A percentile compares a stretch with the other conserved stretches of the same genome.
Conservation (phyloP, 495 filamentous ascomycete species). For the Podospora tetraspora region DNA sequence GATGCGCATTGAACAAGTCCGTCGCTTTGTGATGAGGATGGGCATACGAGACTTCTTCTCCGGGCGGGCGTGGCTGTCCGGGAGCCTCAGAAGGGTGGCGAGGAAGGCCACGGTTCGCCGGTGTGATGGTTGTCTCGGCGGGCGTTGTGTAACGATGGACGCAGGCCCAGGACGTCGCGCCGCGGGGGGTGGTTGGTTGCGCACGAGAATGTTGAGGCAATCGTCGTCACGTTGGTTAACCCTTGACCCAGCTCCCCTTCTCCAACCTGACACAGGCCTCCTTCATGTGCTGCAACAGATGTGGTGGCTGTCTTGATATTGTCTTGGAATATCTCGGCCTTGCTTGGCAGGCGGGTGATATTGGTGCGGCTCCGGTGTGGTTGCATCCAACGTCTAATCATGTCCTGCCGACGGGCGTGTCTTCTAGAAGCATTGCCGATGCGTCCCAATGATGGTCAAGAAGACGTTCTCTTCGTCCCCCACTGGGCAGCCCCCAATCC, state of each 20-base stretch:
- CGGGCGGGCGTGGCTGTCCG: neutral
- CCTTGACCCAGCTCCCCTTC: too few relatives aligned
- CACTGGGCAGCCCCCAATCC: neutral
- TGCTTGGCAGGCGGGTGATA: neutral
- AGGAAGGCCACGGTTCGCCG: neutral
- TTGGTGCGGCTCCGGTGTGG: neutral
- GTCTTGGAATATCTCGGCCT: neutral
- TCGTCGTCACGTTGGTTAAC: too few relatives aligned
- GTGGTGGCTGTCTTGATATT: neutral
- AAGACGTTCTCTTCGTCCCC: too few relatives aligned
- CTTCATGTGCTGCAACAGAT: neutral
- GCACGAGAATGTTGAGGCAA: too few relatives aligned
- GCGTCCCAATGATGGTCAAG: neutral
- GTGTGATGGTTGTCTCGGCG: too few relatives aligned
- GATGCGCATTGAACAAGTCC: too few relatives aligned
- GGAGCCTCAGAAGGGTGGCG: neutral
- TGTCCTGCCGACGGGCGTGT: neutral
- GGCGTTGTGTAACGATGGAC: too few relatives aligned
- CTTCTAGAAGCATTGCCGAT: neutral
- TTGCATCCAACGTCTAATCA: neutral
- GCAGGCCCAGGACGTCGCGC: too few relatives aligned
- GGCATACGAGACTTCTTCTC: neutral
- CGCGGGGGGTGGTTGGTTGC: too few relatives aligned
- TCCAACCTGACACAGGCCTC: neutral
- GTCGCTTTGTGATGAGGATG: too few relatives aligned